These are phyloP conservation scores for Dictyostelium discoideum DNA, from an alignment of 78 protist species.

Conservation along the genomic window DNA sequence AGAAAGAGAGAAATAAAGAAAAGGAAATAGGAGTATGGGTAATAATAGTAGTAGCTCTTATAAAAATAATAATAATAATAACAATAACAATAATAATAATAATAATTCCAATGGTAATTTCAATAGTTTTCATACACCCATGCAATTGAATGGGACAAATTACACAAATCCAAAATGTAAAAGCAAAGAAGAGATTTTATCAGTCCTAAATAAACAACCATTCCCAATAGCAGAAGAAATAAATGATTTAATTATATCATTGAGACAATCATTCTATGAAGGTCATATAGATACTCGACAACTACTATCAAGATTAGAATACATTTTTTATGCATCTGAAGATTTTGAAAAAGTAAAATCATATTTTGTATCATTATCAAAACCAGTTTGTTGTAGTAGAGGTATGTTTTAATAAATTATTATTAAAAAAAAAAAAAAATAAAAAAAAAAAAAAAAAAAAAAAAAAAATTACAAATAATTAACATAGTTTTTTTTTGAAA, in stretches of 20 bases:
- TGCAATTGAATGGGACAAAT: background rate
- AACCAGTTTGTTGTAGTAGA: constrained; percentile 28
- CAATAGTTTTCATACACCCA: background rate
- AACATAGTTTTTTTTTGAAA: too few species aligned
- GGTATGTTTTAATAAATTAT: background rate
- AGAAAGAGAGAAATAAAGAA: background rate
- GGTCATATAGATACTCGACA: background rate
- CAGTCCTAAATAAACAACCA: background rate
- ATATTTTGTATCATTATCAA: constrained; percentile 13
- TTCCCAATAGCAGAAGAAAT: background rate
- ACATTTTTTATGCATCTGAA: background rate
- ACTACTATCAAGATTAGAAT: background rate
- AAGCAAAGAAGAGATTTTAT: constrained; percentile 6
- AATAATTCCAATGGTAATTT: background rate
- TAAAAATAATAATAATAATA: background rate
- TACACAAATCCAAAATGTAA: background rate
- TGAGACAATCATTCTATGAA: background rate
- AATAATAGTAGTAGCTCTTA: background rate
- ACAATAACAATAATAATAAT: background rate
- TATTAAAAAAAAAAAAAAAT: background rate
- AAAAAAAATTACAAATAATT: too few species aligned
- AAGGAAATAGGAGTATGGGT: background rate
- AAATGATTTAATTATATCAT: background rate
- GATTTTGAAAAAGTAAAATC: background rate
- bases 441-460: background rate